Conservation (phyloP, 2,329 filamentous ascomycete genomes). For the Ophiobolus disseminans region DNA sequence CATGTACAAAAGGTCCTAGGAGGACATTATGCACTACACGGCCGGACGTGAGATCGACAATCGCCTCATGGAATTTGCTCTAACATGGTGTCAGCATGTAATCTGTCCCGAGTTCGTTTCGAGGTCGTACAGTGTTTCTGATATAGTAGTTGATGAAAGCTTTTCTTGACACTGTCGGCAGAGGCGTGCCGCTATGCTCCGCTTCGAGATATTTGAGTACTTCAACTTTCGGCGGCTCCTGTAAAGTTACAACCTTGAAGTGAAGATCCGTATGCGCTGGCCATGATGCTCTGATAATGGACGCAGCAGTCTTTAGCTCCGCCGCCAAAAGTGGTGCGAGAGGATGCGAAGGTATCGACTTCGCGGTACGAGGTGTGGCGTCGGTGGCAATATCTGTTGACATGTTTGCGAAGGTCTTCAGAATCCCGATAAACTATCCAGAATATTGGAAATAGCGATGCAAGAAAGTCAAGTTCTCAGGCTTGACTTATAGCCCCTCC, state of each 20-base stretch:
- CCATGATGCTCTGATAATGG: slow-evolving; percentile 62
- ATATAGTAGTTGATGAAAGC: slow-evolving; percentile 66
- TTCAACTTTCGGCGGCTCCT: slow-evolving; percentile 68
- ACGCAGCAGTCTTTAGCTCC: slow-evolving; percentile 62
- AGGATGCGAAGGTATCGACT: slow-evolving; percentile 56
- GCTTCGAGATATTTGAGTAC: slow-evolving; percentile 68
- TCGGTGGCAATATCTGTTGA: slow-evolving; percentile 38
- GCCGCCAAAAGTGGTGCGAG: slow-evolving; percentile 64
- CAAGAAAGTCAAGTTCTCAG: not conserved
- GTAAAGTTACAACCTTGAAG: slow-evolving; percentile 72
- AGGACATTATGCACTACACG: slow-evolving; percentile 64
- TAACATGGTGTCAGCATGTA: slow-evolving; percentile 33
- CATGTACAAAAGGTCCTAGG: slow-evolving; percentile 65
- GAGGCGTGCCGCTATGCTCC: slow-evolving; percentile 61
- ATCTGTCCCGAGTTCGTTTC: not conserved
- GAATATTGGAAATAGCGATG: not conserved
- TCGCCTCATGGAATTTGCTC: slow-evolving; percentile 69
- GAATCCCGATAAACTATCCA: not conserved
- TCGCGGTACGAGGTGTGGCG: slow-evolving; percentile 26
- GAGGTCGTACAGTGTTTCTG: slow-evolving; percentile 62
- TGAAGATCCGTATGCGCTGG: slow-evolving; percentile 63
- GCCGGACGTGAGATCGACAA: slow-evolving; percentile 60
- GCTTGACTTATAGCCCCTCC: slow-evolving; percentile 7
- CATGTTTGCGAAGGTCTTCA: slow-evolving; percentile 25
- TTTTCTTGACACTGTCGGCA: slow-evolving; percentile 62